phyloP scores from a whole-genome alignment of 2,329 filamentous ascomycete species.

The Beauveria australis region DNA sequence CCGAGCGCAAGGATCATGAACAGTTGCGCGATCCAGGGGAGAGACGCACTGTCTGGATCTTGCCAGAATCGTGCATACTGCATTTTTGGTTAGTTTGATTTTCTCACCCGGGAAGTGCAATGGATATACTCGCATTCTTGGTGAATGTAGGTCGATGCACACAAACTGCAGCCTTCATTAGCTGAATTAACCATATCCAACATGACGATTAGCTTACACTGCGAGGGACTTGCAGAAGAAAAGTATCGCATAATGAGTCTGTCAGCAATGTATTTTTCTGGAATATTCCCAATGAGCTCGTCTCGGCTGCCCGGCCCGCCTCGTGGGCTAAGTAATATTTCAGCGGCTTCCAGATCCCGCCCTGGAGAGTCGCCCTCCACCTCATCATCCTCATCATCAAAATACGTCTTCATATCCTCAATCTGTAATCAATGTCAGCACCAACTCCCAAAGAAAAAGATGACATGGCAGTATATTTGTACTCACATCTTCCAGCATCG shows the following conservation, averaged over 20 bases:
- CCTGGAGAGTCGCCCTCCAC: slow-evolving; percentile 26
- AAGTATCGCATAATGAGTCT: slow-evolving; percentile 46
- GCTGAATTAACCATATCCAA: background rate
- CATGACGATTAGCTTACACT: slow-evolving; percentile 29
- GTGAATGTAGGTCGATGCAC: slow-evolving; percentile 46
- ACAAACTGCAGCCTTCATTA: slow-evolving; percentile 30
- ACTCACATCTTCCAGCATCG: slow-evolving; percentile 51
- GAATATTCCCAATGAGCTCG: slow-evolving; percentile 40
- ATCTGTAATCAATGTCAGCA: slow-evolving; percentile 32
- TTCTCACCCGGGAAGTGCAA: accelerated
- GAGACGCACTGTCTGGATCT: slow-evolving; percentile 28
- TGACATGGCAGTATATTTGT: background rate
- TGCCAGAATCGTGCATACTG: slow-evolving; percentile 44
- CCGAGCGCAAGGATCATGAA: slow-evolving; percentile 39
- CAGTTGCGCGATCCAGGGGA: slow-evolving; percentile 43
- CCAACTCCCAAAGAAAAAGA: background rate
- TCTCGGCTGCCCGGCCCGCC: slow-evolving; percentile 31
- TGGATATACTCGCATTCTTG: slow-evolving; percentile 28
- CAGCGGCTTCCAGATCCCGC: slow-evolving; percentile 30
- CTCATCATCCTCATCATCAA: slow-evolving; percentile 37
- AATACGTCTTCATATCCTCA: slow-evolving; percentile 50
- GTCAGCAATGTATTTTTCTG: slow-evolving; percentile 38
- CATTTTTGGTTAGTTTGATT: slow-evolving; percentile 7
- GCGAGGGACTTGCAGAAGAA: slow-evolving; percentile 41
- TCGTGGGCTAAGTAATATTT: slow-evolving; percentile 35